Conservation (phyloP, 108 stramenopile genomes). For the Nitzschia putrida region DNA sequence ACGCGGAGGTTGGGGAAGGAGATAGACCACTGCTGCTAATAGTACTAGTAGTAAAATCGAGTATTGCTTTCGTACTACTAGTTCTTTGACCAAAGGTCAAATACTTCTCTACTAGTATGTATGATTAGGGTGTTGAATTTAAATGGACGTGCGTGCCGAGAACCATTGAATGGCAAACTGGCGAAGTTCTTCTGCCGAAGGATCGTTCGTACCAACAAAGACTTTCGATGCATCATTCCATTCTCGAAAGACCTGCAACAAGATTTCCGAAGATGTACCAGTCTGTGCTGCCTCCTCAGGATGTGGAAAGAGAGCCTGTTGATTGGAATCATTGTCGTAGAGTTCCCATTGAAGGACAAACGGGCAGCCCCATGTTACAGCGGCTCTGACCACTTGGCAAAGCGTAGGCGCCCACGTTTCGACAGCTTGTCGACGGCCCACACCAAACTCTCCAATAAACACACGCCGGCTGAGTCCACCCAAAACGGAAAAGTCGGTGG, state of each 20-base stretch:
- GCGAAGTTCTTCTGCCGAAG: neutral
- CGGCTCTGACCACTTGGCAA: neutral
- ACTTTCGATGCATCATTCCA: neutral
- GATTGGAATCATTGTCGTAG: slow-evolving; percentile 2
- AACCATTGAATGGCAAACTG: neutral
- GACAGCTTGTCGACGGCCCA: neutral
- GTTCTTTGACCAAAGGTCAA: slow-evolving; percentile 1
- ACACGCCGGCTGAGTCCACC: neutral
- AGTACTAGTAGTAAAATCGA: neutral
- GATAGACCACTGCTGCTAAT: neutral
- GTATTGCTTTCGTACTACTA: neutral
- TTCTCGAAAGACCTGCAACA: neutral
- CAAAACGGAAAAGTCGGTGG: neutral
- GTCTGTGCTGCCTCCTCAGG: neutral
- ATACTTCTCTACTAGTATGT: neutral
- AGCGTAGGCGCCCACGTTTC: neutral
- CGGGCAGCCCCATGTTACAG: slow-evolving; percentile 1
- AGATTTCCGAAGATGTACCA: neutral
- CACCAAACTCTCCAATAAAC: slow-evolving; percentile 6
- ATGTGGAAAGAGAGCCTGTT: neutral
- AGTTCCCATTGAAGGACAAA: slow-evolving; percentile 6
- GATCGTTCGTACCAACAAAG: neutral
- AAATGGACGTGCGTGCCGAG: too few species aligned
- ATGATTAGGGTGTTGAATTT: too few species aligned
- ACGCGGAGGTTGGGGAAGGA: slow-evolving; percentile 6